Conservation (phyloP, 306 rosid genomes). For the Prunus dulcis region DNA sequence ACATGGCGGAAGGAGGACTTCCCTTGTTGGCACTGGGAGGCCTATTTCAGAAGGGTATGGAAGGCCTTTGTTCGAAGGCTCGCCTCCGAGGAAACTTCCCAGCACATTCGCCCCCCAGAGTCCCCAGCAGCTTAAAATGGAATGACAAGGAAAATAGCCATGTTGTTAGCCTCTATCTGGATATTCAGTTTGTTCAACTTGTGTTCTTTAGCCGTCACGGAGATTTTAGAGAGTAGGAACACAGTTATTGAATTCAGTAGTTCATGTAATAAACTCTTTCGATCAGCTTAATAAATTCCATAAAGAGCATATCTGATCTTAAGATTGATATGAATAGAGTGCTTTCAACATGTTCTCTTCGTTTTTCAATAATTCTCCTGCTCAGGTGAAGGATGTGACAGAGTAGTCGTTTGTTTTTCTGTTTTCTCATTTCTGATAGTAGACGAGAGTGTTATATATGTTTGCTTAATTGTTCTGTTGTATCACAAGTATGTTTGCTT, state of each 20-base stretch:
- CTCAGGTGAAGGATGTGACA: too few relatives aligned
- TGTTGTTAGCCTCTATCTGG: not conserved
- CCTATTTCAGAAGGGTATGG: constrained; percentile 29
- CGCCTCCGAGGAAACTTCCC: constrained; percentile 39
- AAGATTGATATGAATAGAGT: not conserved
- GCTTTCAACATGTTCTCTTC: too few relatives aligned
- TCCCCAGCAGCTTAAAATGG: constrained; percentile 45
- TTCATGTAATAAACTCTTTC: not conserved
- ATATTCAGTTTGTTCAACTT: not conserved
- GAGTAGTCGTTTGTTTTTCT: too few relatives aligned
- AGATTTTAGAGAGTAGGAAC: not conserved
- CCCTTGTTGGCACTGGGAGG: constrained; percentile 64
- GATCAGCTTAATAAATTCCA: not conserved
- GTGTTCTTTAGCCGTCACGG: not conserved
- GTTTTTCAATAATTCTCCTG: too few relatives aligned
- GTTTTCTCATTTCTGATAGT: too few relatives aligned
- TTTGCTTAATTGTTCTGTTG: too few relatives aligned
- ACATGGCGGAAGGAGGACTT: constrained; percentile 37
- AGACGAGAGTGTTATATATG: too few relatives aligned
- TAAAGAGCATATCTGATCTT: not conserved
- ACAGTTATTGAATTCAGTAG: not conserved
- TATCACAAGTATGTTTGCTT: too few relatives aligned
- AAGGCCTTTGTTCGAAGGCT: constrained; percentile 40
- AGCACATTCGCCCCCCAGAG: not conserved
- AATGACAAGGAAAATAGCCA: constrained; percentile 9